phyloP scores from a whole-genome alignment of 306 rosid genomes.

The Carpinus viminea region DNA sequence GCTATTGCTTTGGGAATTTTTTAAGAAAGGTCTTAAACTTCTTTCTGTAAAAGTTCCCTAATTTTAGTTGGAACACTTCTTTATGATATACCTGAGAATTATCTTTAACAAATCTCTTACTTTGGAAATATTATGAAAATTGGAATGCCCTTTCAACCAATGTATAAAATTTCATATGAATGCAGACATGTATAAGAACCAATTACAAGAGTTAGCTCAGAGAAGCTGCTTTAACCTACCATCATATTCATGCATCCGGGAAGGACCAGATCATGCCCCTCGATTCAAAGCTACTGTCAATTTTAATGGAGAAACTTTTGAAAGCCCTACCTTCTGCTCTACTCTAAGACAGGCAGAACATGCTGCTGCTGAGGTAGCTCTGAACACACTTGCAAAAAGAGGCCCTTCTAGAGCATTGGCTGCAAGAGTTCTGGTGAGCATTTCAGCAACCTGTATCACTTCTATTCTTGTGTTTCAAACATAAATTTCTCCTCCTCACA shows the following conservation, averaged over 20 bases:
- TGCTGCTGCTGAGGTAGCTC: conserved; percentile 85
- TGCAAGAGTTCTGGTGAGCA: conserved; percentile 80
- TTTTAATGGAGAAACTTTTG: conserved; percentile 77
- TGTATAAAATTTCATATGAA: conserved; percentile 19
- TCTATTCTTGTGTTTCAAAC: conserved; percentile 4
- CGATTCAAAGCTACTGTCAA: conserved; percentile 86
- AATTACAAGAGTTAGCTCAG: conserved; percentile 87
- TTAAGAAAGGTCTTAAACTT: background rate
- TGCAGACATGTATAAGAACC: conserved; percentile 73
- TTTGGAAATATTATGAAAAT: background rate
- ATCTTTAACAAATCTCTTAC: background rate
- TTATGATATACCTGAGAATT: background rate
- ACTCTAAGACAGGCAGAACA: conserved; percentile 88
- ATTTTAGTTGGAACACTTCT: background rate
- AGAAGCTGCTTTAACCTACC: conserved; percentile 89
- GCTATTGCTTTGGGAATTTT: background rate
- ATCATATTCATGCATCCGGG: conserved; percentile 84
- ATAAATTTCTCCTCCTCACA: background rate
- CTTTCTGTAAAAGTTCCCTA: conserved; percentile 4
- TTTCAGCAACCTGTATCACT: background rate
- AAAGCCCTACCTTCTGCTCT: conserved; percentile 74
- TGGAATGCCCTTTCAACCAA: background rate
- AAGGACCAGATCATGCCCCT: conserved; percentile 93
- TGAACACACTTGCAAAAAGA: conserved; percentile 61
- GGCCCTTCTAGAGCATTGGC: conserved; percentile 83